A percentile compares a stretch with the other conserved stretches of the same genome.
These are phyloP conservation scores for Lactarius sp. DNA, from an alignment of 768 basidiomycete species.

Conservation along the genomic window DNA sequence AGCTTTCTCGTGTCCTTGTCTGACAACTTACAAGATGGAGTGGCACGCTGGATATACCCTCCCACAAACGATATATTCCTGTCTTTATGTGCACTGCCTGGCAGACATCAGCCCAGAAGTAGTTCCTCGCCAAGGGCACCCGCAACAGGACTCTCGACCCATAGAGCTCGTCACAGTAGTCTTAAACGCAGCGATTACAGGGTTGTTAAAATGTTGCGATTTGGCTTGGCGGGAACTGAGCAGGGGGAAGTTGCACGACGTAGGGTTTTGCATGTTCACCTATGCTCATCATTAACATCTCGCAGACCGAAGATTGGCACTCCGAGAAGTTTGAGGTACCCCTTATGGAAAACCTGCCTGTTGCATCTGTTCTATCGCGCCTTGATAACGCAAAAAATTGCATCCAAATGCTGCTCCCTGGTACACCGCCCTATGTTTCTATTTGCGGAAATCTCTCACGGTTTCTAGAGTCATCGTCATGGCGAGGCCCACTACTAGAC, in stretches of 20 bases:
- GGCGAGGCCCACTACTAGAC: conserved; percentile 19
- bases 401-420: conserved; percentile 36
- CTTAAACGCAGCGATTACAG: conserved; percentile 60
- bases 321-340: conserved; percentile 83
- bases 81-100: conserved; percentile 66
- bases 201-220: conserved; percentile 76
- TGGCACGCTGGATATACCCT: conserved; percentile 85
- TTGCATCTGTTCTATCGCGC: conserved; percentile 45
- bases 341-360: conserved; percentile 59
- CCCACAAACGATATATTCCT: conserved; percentile 81
- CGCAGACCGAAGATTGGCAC: conserved; percentile 83
- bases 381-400: conserved; percentile 61
- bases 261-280: conserved; percentile 13
- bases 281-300: conserved; percentile 22
- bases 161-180: conserved; percentile 62
- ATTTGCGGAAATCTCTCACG: not conserved
- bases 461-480: conserved; percentile 18
- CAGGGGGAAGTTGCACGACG: conserved; percentile 73
- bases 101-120: conserved; percentile 55
- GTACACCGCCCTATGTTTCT: conserved; percentile 1
- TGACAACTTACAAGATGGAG: conserved; percentile 53
- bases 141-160: conserved; percentile 46
- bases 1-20: conserved; percentile 15
- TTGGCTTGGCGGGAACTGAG: conserved; percentile 76
- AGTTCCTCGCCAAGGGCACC: conserved; percentile 29